Evolutionary conservation across 169 alveolate species (phyloP), one percentile per base, ranked within the genome.

Genomic region (Cryptosporidium sp.): DNA sequence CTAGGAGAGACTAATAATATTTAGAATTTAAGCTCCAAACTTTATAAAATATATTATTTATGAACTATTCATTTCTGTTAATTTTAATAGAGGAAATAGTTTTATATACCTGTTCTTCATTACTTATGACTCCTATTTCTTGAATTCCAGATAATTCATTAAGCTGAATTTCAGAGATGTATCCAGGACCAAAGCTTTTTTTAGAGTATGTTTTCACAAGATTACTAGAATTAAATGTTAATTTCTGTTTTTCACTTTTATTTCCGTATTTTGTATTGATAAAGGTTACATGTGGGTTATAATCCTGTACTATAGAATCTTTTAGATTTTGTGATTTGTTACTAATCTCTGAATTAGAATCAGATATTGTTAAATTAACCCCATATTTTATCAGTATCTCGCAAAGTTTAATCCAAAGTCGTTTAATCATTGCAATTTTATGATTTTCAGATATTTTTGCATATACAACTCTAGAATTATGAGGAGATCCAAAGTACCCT

Each of bases 251-350:
- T 14, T 44, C 53, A 5, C 52, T 18, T 33, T 33, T 67, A n/a
- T 29, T n/a, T 8, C 89, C 89, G 21, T 80, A 80, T 62, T 80
- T 80, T 21, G 89, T 80, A 48, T 80, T 80, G 12, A 80, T 80
- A 39, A 80, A 62, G 18, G 89, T 80, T 35, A 80, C 75, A 16
- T 80, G 89, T 45, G 89, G 89, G 10, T 37, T 80, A 51, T 45
- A 80, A n/a, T 42, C 23, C 35, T 80, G 60, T 44, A 16, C 39
- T 18, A 80, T 14, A 4, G 23, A 2, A 42, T 80, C 89, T 3
- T 23, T 37, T 29, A 45, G 14, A 44, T 42, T 60, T 26, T 39
- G 37, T 9, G 16, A 31, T 26, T 39, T 44, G 21, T 37, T 21
- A 45, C 14, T 31, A 9, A 21, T 23, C 4, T 75, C 70, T 10